Conservation (phyloP, 2,329 filamentous ascomycete species). For the Talaromyces albobiverticillius region DNA sequence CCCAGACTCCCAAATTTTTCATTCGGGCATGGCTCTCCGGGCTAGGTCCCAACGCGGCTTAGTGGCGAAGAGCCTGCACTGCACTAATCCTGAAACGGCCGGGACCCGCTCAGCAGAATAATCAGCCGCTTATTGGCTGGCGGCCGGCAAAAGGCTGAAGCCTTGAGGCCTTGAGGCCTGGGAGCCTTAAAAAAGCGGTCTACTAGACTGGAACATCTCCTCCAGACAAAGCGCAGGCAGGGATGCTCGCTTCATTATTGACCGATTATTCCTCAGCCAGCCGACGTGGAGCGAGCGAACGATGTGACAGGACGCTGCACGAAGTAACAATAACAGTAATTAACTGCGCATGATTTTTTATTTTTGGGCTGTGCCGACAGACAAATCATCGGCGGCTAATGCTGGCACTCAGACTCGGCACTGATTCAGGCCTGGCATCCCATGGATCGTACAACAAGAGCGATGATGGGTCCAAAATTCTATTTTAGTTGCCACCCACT, state of each 20-base stretch:
- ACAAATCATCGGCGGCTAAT: too few species aligned
- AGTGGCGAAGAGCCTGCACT: slow-evolving; percentile 16
- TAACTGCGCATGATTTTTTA: too few species aligned
- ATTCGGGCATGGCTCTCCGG: slow-evolving; percentile 23
- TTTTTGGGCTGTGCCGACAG: too few species aligned
- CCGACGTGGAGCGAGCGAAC: slow-evolving; percentile 7
- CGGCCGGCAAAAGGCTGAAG: too few species aligned
- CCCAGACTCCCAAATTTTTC: slow-evolving; percentile 8
- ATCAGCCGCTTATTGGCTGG: slow-evolving; percentile 2
- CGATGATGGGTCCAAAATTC: slow-evolving; percentile 9
- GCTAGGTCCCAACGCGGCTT: slow-evolving; percentile 20
- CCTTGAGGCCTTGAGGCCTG: too few species aligned
- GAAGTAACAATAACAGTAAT: too few species aligned
- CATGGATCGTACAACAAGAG: too few species aligned
- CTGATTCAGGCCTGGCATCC: too few species aligned
- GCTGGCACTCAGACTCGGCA: too few species aligned
- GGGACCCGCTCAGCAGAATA: slow-evolving; percentile 4
- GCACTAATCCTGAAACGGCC: slow-evolving; percentile 10
- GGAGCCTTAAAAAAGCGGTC: slow-evolving; percentile 1
- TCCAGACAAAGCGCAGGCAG: background rate
- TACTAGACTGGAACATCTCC: too few species aligned
- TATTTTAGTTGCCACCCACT: slow-evolving; percentile 11
- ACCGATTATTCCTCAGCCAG: slow-evolving; percentile 11
- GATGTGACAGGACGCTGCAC: slow-evolving; percentile 14
- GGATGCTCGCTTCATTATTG: too few species aligned